Evolutionary conservation across 2,329 filamentous ascomycete species (phyloP).

Genomic region (Cladosporium sp.): DNA sequence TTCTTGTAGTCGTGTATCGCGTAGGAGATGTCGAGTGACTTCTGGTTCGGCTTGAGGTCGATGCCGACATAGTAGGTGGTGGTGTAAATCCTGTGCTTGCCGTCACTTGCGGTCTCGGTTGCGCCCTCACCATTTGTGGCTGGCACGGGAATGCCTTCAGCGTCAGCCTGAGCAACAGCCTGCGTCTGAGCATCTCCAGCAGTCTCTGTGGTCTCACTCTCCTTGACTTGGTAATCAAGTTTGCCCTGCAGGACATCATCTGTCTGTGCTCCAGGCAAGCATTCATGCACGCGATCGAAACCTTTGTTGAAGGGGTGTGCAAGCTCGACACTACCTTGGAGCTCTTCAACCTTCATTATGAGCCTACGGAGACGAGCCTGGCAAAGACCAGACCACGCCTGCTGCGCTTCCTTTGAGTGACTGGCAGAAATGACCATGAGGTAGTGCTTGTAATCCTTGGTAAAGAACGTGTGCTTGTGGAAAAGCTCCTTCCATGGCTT

Average conservation of each 20-base stretch:
- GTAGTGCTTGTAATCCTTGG: slow-evolving; percentile 91
- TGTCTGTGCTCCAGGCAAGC: slow-evolving; percentile 62
- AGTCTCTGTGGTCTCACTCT: slow-evolving; percentile 55
- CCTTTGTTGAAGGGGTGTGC: slow-evolving; percentile 93
- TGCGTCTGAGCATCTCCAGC: slow-evolving; percentile 53
- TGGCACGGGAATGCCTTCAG: slow-evolving; percentile 43
- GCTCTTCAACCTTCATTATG: slow-evolving; percentile 78
- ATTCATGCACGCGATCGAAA: slow-evolving; percentile 79
- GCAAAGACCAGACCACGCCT: slow-evolving; percentile 86
- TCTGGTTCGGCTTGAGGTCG: slow-evolving; percentile 71
- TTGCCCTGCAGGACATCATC: slow-evolving; percentile 64
- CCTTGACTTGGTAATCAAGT: slow-evolving; percentile 61
- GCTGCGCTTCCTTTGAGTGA: slow-evolving; percentile 79
- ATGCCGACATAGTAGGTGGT: slow-evolving; percentile 94
- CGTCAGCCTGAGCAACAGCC: slow-evolving; percentile 49
- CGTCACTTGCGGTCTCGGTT: slow-evolving; percentile 42
- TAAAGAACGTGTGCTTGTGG: slow-evolving; percentile 89
- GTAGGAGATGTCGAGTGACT: slow-evolving; percentile 74
- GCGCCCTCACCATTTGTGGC: slow-evolving; percentile 36
- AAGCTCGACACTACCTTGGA: slow-evolving; percentile 70
- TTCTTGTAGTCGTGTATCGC: slow-evolving; percentile 85
- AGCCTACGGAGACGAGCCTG: slow-evolving; percentile 90
- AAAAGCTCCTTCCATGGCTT: slow-evolving; percentile 86
- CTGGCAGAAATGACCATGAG: slow-evolving; percentile 83
- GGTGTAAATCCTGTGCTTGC: slow-evolving; percentile 68